A percentile compares a stretch with the other conserved stretches of the same genome.
phyloP scores from a whole-genome alignment of 768 basidiomycete species.

The Boletus insuetus region DNA sequence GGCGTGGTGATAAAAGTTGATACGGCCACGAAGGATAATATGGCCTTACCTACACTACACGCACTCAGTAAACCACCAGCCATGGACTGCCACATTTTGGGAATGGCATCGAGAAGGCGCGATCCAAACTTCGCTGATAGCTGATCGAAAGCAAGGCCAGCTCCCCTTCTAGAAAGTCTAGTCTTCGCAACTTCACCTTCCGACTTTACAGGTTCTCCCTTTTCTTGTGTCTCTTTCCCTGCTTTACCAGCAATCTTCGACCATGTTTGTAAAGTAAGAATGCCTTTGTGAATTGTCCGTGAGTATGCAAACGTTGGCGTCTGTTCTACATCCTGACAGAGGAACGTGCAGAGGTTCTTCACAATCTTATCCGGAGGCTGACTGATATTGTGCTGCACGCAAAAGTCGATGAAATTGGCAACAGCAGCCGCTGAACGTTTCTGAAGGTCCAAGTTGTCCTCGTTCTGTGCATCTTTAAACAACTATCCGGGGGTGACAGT shows the following conservation, averaged over 20 bases:
- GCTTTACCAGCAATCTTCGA: constrained; percentile 34
- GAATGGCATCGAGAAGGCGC: constrained; percentile 71
- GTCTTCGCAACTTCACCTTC: constrained; percentile 60
- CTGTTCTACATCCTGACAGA: constrained; percentile 86
- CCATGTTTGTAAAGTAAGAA: constrained; percentile 66
- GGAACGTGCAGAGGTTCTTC: constrained; percentile 94
- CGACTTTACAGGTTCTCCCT: constrained; percentile 40
- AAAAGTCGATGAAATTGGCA: constrained; percentile 85
- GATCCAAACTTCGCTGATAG: constrained; percentile 76
- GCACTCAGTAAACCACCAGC: constrained; percentile 69
- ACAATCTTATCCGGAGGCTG: constrained; percentile 96
- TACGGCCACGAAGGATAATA: neutral
- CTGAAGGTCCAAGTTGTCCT: constrained; percentile 87
- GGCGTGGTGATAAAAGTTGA: neutral
- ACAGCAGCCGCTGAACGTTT: constrained; percentile 83
- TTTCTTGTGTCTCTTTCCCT: constrained; percentile 41
- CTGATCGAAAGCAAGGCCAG: constrained; percentile 75
- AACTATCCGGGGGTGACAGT: neutral
- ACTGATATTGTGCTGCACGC: constrained; percentile 62
- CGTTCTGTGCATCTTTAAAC: constrained; percentile 51
- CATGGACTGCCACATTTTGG: constrained; percentile 95
- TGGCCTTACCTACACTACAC: constrained; percentile 58
- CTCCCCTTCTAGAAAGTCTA: constrained; percentile 79
- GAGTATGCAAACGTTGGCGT: constrained; percentile 85
- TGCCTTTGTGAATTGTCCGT: constrained; percentile 62